Percentiles rank a stretch among this genome's conserved stretches.
phyloP scores from a whole-genome alignment of 164 flowering plant species.

The Berberis thunbergii region DNA sequence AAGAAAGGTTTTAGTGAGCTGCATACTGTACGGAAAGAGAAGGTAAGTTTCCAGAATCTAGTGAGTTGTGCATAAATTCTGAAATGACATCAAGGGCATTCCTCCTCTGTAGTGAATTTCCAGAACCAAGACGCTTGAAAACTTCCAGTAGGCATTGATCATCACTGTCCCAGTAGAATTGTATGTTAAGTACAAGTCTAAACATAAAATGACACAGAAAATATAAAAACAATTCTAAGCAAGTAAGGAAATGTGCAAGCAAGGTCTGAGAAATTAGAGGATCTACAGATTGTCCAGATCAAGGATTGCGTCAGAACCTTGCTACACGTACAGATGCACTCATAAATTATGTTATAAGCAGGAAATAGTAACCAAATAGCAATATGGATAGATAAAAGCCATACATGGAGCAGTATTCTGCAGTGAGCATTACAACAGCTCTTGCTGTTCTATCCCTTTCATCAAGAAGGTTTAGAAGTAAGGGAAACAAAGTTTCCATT shows the following conservation, averaged over 20 bases:
- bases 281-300: not conserved
- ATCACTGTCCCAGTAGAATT: slow-evolving; percentile 38
- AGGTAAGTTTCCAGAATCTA: slow-evolving; percentile 24
- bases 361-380: not conserved
- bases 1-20: not conserved
- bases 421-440: slow-evolving; percentile 56
- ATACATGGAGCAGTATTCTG: slow-evolving; percentile 74
- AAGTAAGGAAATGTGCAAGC: not conserved
- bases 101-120: slow-evolving; percentile 36
- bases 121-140: slow-evolving; percentile 37
- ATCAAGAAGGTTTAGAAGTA: slow-evolving; percentile 59
- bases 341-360: not conserved
- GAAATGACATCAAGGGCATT: slow-evolving; percentile 69
- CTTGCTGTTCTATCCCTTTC: slow-evolving; percentile 60
- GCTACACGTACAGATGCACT: not conserved
- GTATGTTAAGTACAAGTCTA: slow-evolving; percentile 12
- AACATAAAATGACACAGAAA: not conserved
- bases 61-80: slow-evolving; percentile 35
- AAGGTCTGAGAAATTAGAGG: not conserved
- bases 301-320: not conserved
- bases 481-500: slow-evolving; percentile 39
- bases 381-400: not conserved
- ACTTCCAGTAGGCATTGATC: slow-evolving; percentile 46
- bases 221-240: not conserved
- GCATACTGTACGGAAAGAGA: slow-evolving; percentile 40